Evolutionary conservation across 2,329 filamentous ascomycete species (phyloP), one percentile per base, ranked within the genome.

Genomic region (Metarhizium guizhouense): DNA sequence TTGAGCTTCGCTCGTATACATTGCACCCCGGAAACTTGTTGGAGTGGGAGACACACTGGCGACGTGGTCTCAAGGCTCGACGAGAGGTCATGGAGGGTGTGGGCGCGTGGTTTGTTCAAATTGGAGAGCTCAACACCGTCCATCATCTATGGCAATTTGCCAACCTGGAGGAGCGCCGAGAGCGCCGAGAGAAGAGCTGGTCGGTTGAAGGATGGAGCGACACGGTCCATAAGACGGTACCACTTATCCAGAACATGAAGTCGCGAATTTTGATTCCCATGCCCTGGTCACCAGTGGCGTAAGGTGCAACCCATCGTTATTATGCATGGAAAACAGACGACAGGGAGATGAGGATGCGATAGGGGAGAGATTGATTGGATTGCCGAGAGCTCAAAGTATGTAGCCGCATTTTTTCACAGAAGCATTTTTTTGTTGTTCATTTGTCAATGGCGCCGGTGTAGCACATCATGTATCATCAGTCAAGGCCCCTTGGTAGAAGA

Each of bases 101-200:
- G 0, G 92, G 93, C 36, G 94, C 94, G 6, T 99, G 94, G 94
- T 99, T 99, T 66, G 93, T 96, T 45, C 94, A 99, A 75, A 93
- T 99, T 65, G 94, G 94, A 58, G 93, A 96, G 54, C 79, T 99
- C 60, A 99, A 99, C 76, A 96, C 91, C 0, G 94, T 99, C 38
- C 92, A 99, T 72, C 93, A 97, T 70, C 80, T 99, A 25, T 99
- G 94, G 94, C 94, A 99, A 70, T 99, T 97, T 76, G 92, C 93
- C 63, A 90, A 99, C 71, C 74, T 99, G 58, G 92, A 97, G 73
- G 94, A 97, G 76, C 85, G 94, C 61, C 94, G 95, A 72, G 76
- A 88, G 40, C 83, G 91, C 62, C 83, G 94, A 61, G 94, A 99
- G 78, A 85, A 95, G 79, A 96, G 92, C 71, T 99, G 94, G 94